These are phyloP conservation scores for Elongisporangium undulatum DNA, from an alignment of 352 stramenopile genomes.

Conservation along the genomic window DNA sequence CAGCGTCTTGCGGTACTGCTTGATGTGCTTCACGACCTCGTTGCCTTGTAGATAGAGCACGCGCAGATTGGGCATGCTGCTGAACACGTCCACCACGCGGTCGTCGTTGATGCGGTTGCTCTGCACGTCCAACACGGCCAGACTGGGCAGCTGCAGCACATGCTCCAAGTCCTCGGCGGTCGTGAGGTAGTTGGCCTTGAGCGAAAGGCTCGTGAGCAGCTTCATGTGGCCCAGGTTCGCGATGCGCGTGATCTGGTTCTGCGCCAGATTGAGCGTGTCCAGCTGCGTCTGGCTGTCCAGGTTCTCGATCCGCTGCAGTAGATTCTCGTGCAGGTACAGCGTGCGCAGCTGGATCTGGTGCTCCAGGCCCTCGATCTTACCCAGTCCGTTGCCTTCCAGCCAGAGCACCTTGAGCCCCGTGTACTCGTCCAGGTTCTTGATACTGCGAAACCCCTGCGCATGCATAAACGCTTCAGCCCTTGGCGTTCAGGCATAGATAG, in stretches of 20 bases:
- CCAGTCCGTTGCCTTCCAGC: constrained; percentile 92
- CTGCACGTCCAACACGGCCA: constrained; percentile 79
- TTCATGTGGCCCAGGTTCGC: constrained; percentile 75
- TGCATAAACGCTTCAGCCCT: neutral
- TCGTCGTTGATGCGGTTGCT: constrained; percentile 74
- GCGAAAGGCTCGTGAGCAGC: constrained; percentile 59
- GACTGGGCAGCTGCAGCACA: constrained; percentile 54
- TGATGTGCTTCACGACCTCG: constrained; percentile 85
- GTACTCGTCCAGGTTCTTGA: constrained; percentile 95
- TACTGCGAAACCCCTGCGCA: constrained; percentile 78
- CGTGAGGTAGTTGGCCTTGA: constrained; percentile 75
- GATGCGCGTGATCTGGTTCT: constrained; percentile 78
- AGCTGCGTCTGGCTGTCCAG: constrained; percentile 49
- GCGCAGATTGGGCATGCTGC: constrained; percentile 73
- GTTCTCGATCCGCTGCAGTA: constrained; percentile 91
- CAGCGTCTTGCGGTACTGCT: constrained; percentile 82
- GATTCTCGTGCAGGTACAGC: constrained; percentile 94
- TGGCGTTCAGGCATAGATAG: neutral
- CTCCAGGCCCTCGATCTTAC: constrained; percentile 88
- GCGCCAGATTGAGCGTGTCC: constrained; percentile 78
- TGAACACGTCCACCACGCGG: constrained; percentile 56
- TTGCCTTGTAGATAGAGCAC: constrained; percentile 84
- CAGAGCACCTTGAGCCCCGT: constrained; percentile 92
- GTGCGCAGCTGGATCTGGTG: constrained; percentile 84
- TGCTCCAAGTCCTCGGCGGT: constrained; percentile 57